A percentile compares a stretch with the other conserved stretches of the same genome.
These are phyloP conservation scores for Fusarium clavum DNA, from an alignment of 2,329 filamentous ascomycete genomes.

Conservation along the genomic window DNA sequence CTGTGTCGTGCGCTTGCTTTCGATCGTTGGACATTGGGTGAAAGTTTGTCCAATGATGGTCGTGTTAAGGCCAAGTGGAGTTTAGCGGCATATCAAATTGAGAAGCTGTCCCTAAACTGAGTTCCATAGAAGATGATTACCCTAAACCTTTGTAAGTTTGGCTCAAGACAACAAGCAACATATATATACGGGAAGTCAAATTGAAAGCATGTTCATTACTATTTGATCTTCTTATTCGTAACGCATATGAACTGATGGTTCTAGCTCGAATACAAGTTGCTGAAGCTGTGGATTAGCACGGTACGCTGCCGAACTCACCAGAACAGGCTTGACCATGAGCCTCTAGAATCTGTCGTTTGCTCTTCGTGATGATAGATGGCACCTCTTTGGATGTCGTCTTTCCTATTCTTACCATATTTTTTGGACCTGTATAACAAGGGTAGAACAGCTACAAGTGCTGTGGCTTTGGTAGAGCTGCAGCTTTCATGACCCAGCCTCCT, in stretches of 20 bases:
- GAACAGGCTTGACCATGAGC: background rate
- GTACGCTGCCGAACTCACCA: background rate
- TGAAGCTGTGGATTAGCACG: background rate
- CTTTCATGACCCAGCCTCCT: background rate
- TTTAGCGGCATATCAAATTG: constrained; percentile 6
- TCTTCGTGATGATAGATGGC: background rate
- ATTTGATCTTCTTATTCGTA: background rate
- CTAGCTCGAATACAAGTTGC: background rate
- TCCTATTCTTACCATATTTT: background rate
- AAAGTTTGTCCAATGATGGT: constrained; percentile 26
- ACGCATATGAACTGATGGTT: background rate
- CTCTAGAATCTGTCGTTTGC: background rate
- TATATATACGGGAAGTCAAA: background rate
- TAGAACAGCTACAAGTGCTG: background rate
- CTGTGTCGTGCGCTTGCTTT: constrained; percentile 20
- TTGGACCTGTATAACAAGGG: background rate
- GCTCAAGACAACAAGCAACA: background rate
- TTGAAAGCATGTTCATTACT: background rate
- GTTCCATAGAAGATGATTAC: background rate
- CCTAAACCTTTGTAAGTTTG: background rate
- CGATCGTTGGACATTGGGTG: constrained; percentile 29
- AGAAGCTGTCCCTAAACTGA: background rate
- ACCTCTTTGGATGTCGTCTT: background rate
- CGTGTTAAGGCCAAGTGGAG: constrained; percentile 26
- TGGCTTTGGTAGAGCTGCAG: background rate